These are phyloP conservation scores for Fusarium austroafricanum DNA, from an alignment of 2,329 filamentous ascomycete genomes.

Conservation along the genomic window DNA sequence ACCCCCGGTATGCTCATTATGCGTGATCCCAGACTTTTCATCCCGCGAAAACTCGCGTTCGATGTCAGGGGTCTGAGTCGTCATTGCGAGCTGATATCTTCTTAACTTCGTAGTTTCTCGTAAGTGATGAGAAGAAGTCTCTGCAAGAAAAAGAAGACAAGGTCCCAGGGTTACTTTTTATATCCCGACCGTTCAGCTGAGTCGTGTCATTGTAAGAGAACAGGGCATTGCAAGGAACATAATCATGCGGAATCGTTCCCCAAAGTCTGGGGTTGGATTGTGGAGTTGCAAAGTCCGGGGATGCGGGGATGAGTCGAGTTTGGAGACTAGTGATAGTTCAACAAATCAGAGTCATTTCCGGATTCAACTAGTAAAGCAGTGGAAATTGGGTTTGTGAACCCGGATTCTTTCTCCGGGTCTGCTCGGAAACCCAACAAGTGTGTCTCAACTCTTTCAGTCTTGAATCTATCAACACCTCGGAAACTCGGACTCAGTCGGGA, in stretches of 20 bases:
- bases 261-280: no score
- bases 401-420: constrained; percentile 1
- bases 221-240: no score
- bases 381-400: neutral
- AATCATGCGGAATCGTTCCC: no score
- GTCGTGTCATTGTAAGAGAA: no score
- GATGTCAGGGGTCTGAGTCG: constrained; percentile 28
- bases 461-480: no score
- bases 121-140: neutral
- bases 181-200: no score
- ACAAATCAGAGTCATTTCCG: constrained; percentile 14
- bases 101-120: neutral
- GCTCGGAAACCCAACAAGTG: no score
- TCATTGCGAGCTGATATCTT: constrained; percentile 21
- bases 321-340: no score
- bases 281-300: no score
- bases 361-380: neutral
- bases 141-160: neutral
- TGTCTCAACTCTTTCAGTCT: no score
- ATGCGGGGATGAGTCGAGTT: no score
- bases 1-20: constrained; percentile 32
- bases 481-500: constrained; percentile 13
- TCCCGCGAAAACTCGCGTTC: constrained; percentile 37
- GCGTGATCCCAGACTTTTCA: constrained; percentile 43
- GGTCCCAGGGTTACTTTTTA: neutral